phyloP scores from a whole-genome alignment of 805 yeast genomes.

The Candida railenensis region DNA sequence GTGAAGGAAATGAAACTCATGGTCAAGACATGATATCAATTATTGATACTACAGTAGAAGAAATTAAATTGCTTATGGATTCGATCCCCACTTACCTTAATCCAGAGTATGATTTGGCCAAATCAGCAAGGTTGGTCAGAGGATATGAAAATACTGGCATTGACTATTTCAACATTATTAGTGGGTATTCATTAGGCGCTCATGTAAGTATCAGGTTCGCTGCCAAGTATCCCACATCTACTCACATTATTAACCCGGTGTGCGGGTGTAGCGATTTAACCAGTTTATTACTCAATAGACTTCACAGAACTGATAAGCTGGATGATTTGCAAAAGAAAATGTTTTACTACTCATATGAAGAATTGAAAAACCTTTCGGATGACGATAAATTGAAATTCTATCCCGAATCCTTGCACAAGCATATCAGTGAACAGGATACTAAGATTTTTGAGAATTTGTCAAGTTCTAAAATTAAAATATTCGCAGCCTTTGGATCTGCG shows the following conservation, averaged over 20 bases:
- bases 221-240: constrained; percentile 33
- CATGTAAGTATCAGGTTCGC: constrained; percentile 52
- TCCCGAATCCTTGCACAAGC: constrained; percentile 34
- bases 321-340: constrained; percentile 24
- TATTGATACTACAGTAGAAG: constrained; percentile 48
- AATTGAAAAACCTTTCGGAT: constrained; percentile 25
- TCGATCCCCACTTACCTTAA: constrained; percentile 42
- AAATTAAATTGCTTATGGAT: constrained; percentile 42
- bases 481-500: constrained; percentile 35
- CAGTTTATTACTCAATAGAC: constrained; percentile 43
- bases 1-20: constrained; percentile 47
- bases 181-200: constrained; percentile 59
- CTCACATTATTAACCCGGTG: constrained; percentile 46
- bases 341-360: constrained; percentile 33
- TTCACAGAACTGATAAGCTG: constrained; percentile 20
- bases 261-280: constrained; percentile 51
- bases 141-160: constrained; percentile 19
- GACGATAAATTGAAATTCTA: constrained; percentile 23
- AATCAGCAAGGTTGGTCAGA: constrained; percentile 2
- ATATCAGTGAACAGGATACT: constrained; percentile 25
- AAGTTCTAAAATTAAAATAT: constrained; percentile 26
- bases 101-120: constrained; percentile 26
- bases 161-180: constrained; percentile 34
- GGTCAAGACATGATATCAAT: constrained; percentile 49
- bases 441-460: constrained; percentile 35